Percentiles rank a stretch among this genome's conserved stretches.
Conservation (phyloP, 352 stramenopile genomes). For the Phytopythium litorale region DNA sequence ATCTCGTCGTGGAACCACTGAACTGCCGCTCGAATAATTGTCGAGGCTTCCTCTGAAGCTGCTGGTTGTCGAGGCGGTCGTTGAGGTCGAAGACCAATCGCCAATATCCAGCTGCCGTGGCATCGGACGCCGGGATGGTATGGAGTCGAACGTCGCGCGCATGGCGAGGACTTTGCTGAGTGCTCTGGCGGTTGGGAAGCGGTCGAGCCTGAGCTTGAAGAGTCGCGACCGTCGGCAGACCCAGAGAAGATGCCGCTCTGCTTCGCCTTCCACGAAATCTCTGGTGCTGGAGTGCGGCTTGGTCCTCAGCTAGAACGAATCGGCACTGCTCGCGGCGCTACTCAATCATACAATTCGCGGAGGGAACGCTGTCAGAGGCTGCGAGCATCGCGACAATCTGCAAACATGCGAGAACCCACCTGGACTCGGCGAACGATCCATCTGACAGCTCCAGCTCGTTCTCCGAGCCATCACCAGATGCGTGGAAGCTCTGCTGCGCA, state of each 20-base stretch:
- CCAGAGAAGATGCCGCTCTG: not conserved
- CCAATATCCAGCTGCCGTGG: constrained; percentile 50
- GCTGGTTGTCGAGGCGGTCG: too few species aligned
- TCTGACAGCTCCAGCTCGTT: constrained; percentile 54
- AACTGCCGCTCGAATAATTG: not conserved
- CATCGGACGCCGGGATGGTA: constrained; percentile 29
- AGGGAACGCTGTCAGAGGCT: constrained; percentile 5
- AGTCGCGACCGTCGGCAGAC: constrained; percentile 5
- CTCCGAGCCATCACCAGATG: constrained; percentile 28
- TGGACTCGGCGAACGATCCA: constrained; percentile 65
- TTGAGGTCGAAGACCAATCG: constrained; percentile 19
- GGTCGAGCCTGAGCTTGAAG: not conserved
- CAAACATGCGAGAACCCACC: constrained; percentile 23
- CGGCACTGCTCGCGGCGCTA: constrained; percentile 39
- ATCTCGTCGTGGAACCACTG: not conserved
- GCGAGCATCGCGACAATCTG: constrained; percentile 5
- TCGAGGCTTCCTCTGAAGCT: not conserved
- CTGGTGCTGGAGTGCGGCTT: not conserved
- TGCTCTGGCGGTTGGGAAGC: not conserved
- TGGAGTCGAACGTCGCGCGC: constrained; percentile 20
- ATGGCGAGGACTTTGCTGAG: constrained; percentile 1
- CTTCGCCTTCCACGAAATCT: not conserved
- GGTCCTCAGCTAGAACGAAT: constrained; percentile 37
- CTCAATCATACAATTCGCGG: constrained; percentile 12
- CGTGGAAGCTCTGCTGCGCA: constrained; percentile 7